phyloP scores from a whole-genome alignment of 1,139 yeast species.

The Sugiyamaella paludigena region DNA sequence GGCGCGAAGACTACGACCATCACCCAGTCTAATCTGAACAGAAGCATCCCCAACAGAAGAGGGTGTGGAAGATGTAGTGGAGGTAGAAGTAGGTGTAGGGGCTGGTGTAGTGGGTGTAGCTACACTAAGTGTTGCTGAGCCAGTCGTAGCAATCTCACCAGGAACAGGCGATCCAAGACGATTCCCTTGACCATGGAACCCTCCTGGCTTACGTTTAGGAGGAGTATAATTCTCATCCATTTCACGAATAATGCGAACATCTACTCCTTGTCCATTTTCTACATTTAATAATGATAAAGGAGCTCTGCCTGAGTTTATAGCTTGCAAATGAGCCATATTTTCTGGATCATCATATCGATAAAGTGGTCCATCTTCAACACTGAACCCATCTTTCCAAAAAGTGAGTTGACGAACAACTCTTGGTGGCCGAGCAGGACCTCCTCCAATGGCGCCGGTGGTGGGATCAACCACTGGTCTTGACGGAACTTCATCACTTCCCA shows the following conservation, averaged over 20 bases:
- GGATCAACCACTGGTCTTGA: conserved; percentile 16
- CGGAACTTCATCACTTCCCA: conserved; percentile 55
- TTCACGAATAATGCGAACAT: conserved; percentile 78
- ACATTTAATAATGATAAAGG: conserved; percentile 85
- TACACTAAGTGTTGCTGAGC: conserved; percentile 32
- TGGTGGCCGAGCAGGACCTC: conserved; percentile 14
- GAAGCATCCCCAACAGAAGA: conserved; percentile 59
- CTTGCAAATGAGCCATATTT: conserved; percentile 71
- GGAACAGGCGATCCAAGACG: conserved; percentile 90
- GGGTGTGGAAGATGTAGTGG: conserved; percentile 19
- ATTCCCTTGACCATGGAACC: conserved; percentile 81
- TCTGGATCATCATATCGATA: conserved; percentile 88
- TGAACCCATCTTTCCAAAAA: conserved; percentile 96
- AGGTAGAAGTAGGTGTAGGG: conserved; percentile 18
- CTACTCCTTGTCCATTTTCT: conserved; percentile 91
- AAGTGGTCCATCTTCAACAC: conserved; percentile 85
- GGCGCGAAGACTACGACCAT: conserved; percentile 67
- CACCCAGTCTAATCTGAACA: conserved; percentile 82
- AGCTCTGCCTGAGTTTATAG: conserved; percentile 86
- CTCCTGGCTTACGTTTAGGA: conserved; percentile 65
- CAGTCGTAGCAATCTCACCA: conserved; percentile 46
- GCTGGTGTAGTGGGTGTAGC: conserved; percentile 24
- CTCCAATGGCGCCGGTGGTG: conserved; percentile 29
- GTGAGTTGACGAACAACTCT: conserved; percentile 59
- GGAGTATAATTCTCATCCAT: conserved; percentile 78